phyloP scores from a whole-genome alignment of 176 grass and related monocot species.

The Musa troglodytarum region DNA sequence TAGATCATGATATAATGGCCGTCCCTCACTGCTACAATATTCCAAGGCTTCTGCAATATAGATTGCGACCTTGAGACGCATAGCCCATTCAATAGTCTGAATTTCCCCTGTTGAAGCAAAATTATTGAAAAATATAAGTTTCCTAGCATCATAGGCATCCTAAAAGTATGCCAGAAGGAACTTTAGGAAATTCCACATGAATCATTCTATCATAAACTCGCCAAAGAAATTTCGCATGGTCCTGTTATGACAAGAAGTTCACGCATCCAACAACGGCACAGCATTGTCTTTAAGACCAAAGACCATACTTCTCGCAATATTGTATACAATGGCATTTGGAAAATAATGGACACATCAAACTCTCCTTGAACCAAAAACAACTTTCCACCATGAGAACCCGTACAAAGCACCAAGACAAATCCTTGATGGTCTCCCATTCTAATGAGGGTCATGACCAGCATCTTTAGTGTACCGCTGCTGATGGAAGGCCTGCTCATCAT shows the following conservation, averaged over 20 bases:
- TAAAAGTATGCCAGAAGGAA: not conserved
- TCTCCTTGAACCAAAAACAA: not conserved
- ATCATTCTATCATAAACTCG: not conserved
- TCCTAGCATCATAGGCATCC: not conserved
- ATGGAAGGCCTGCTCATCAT: not conserved
- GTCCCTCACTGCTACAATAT: slow-evolving; percentile 55
- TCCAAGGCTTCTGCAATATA: slow-evolving; percentile 86
- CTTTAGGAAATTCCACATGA: not conserved
- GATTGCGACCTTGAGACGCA: slow-evolving; percentile 79
- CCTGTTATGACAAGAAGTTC: not conserved
- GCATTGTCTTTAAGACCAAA: not conserved
- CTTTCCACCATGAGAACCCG: not conserved
- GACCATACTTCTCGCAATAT: not conserved
- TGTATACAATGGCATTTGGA: not conserved
- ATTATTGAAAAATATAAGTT: slow-evolving; percentile 9
- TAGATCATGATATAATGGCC: slow-evolving; percentile 82
- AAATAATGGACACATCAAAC: not conserved
- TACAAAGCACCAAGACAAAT: not conserved
- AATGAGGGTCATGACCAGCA: not conserved
- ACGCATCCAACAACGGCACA: not conserved
- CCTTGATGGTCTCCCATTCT: not conserved
- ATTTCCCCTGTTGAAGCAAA: slow-evolving; percentile 66
- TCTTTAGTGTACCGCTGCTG: not conserved
- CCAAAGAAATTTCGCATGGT: not conserved
- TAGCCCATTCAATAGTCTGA: slow-evolving; percentile 94